Evolutionary conservation across 345 rosid genomes (phyloP), one percentile per base, ranked within the genome.

Genomic region (Acer saccharum): DNA sequence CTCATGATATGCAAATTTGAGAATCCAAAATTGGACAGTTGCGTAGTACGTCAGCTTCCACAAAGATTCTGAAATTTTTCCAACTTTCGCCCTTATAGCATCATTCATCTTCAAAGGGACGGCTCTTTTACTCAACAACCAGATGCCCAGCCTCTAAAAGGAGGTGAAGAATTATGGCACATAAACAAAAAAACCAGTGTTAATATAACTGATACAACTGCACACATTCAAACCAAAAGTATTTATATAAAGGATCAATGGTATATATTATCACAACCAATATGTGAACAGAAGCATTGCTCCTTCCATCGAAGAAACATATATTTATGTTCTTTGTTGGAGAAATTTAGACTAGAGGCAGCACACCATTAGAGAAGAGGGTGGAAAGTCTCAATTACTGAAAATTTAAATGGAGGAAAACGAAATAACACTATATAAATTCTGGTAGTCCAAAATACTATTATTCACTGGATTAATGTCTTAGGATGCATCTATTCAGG

Each of bases 41-140:
- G 89, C 94, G 76, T 88, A 97, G 81, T 90, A 94, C 72, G 88
- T 75, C 25, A 97, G 75, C 78, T 93, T 97, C 98, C 99, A 97
- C 89, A 97, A 66, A 17, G 99, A 97, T 67, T 94, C 99, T 9
- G 92, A 87, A 83, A 94, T 88, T 83, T 97, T 97, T 14, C 74
- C 83, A 74, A 93, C 79, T 69, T 91, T 91, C 0, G 88, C 90
- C 0, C 43, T 68, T 50, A 83, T 86, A 39, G 84, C 82, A 69
- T 91, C 91, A 57, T 88, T 85, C 64, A 88, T 72, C 83, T 83
- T 94, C 46, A 83, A 74, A 0, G 88, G 85, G 57, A 69, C 73
- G 69, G 83, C 81, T 69, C 86, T 87, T 4, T 72, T 78, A 18
- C 57, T 64, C 84, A 86, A 76, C 73, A 94, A 88, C 94, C 93